Percentiles rank a stretch among this genome's conserved stretches.
phyloP scores from a whole-genome alignment of 352 stramenopile genomes.

The Pythium apleroticum region DNA sequence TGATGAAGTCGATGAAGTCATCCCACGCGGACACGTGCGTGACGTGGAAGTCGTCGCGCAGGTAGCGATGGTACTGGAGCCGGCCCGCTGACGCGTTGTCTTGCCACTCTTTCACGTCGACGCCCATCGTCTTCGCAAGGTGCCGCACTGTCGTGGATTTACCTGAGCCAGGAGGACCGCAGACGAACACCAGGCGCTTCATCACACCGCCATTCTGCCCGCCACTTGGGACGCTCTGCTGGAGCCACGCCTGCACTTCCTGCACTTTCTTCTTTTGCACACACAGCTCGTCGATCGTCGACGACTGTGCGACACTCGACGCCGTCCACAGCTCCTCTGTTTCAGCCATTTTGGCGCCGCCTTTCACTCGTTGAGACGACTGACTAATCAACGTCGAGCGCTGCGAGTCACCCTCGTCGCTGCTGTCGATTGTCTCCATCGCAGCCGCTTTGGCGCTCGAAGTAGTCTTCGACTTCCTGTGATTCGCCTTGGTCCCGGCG shows the following conservation, averaged over 20 bases:
- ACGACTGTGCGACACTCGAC: constrained; percentile 32
- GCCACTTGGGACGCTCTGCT: constrained; percentile 1
- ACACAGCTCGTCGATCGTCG: constrained; percentile 60
- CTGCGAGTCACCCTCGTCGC: constrained; percentile 26
- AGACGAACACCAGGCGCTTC: constrained; percentile 78
- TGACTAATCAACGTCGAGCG: not conserved
- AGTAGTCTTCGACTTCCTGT: constrained; percentile 30
- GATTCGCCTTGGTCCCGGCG: not conserved
- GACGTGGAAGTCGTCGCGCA: constrained; percentile 51
- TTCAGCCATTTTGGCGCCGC: not conserved
- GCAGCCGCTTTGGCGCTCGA: constrained; percentile 29
- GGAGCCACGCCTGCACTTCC: constrained; percentile 68
- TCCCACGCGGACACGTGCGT: constrained; percentile 53
- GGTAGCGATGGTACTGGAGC: constrained; percentile 51
- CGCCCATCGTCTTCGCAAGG: constrained; percentile 43
- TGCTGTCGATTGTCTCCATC: constrained; percentile 29
- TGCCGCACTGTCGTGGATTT: constrained; percentile 80
- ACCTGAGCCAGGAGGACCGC: constrained; percentile 70
- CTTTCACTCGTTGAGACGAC: not conserved
- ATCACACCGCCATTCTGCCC: constrained; percentile 10
- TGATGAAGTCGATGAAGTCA: constrained; percentile 81
- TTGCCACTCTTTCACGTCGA: constrained; percentile 67
- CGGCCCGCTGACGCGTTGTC: constrained; percentile 63
- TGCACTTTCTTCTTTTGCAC: constrained; percentile 85
- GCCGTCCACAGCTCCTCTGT: constrained; percentile 50